Percentiles rank a stretch among this genome's conserved stretches.
Conservation (phyloP, 768 basidiomycete genomes). For the Hygrocybe coccinea region DNA sequence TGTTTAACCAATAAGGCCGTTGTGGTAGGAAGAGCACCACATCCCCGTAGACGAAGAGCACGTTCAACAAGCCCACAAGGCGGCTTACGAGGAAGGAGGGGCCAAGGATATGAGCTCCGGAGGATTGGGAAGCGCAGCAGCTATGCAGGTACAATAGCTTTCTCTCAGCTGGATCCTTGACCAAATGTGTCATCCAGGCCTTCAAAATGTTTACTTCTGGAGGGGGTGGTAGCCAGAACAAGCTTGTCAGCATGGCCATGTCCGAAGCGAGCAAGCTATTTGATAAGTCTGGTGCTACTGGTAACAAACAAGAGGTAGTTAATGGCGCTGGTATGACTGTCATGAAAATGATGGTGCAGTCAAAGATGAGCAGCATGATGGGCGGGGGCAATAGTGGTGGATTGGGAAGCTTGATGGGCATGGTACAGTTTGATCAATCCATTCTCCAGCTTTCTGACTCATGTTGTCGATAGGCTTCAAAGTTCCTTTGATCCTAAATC, state of each 20-base stretch:
- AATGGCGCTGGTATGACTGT: slow-evolving; percentile 82
- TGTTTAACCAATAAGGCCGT: slow-evolving; percentile 2
- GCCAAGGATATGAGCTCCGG: slow-evolving; percentile 51
- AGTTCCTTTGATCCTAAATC: slow-evolving; percentile 15
- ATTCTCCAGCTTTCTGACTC: not conserved
- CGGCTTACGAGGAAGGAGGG: slow-evolving; percentile 55
- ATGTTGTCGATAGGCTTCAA: slow-evolving; percentile 22
- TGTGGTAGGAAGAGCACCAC: slow-evolving; percentile 44
- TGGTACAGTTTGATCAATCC: slow-evolving; percentile 44
- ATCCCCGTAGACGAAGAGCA: slow-evolving; percentile 64
- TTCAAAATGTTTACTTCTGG: slow-evolving; percentile 64
- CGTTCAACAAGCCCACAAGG: slow-evolving; percentile 54
- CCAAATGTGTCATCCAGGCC: slow-evolving; percentile 34
- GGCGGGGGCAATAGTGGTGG: slow-evolving; percentile 59
- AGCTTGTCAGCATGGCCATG: slow-evolving; percentile 86
- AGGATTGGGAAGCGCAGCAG: slow-evolving; percentile 72
- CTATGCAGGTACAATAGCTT: slow-evolving; percentile 49
- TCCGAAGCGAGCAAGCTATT: slow-evolving; percentile 73
- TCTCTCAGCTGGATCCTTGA: not conserved
- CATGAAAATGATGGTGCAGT: slow-evolving; percentile 76
- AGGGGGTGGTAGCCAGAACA: slow-evolving; percentile 46
- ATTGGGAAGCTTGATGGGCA: slow-evolving; percentile 50
- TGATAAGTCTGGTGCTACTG: slow-evolving; percentile 61
- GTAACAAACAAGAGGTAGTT: slow-evolving; percentile 78
- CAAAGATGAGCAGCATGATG: slow-evolving; percentile 47